Percentiles rank a stretch among this genome's conserved stretches.
Conservation (phyloP, 78 protist species). For the Planoprotostelium fungivorum region DNA sequence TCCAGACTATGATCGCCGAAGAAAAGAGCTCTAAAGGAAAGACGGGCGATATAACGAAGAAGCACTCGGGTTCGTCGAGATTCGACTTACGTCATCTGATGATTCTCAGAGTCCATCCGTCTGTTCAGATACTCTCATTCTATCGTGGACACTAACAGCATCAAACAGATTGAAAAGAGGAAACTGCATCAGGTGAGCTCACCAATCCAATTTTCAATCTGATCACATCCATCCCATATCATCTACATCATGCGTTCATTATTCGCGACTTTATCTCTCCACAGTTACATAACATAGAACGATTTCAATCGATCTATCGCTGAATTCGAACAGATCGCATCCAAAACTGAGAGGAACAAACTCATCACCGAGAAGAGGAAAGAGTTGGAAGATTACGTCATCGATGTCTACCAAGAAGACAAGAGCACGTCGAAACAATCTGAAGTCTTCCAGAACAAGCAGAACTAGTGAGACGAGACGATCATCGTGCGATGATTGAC, state of each 20-base stretch:
- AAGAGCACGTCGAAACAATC: not conserved
- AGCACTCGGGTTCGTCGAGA: not conserved
- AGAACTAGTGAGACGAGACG: not conserved
- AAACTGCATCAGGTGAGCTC: not conserved
- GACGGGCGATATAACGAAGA: not conserved
- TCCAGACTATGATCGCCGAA: not conserved
- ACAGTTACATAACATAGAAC: not conserved
- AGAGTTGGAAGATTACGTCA: slow-evolving; percentile 1
- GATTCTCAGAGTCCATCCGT: not conserved
- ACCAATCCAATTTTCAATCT: not conserved
- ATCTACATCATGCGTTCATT: too few relatives aligned
- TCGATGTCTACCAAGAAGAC: not conserved
- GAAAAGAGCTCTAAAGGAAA: not conserved
- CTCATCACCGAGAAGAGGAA: not conserved
- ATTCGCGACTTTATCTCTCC: too few relatives aligned
- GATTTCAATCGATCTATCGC: not conserved
- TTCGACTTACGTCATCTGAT: not conserved
- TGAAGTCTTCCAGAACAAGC: not conserved
- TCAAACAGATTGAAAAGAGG: not conserved
- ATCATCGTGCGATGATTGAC: not conserved
- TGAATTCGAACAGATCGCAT: not conserved
- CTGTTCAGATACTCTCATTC: not conserved
- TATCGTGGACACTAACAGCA: not conserved
- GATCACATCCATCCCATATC: too few relatives aligned
- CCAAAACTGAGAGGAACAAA: not conserved